Percentiles rank a stretch among this genome's conserved stretches.
Conservation (phyloP, 352 stramenopile genomes). For the Blastocystis sp. region DNA sequence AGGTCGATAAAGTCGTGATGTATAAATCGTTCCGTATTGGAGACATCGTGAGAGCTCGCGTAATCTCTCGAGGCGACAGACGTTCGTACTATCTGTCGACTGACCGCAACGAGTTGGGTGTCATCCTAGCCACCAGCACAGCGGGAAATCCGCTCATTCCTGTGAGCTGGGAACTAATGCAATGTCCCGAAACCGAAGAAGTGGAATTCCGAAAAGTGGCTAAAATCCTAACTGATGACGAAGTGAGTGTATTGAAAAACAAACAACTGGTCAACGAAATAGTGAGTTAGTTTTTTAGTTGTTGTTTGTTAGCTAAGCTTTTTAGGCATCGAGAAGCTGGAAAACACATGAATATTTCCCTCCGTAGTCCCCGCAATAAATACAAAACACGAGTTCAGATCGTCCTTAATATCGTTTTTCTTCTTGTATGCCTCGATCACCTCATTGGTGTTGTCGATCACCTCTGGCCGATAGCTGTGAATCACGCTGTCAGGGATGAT, state of each 20-base stretch:
- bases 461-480: conserved; percentile 5
- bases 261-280: conserved; percentile 25
- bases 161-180: conserved; percentile 58
- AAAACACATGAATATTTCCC: conserved; percentile 56
- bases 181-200: conserved; percentile 33
- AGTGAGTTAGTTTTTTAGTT: conserved; percentile 27
- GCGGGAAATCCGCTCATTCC: conserved; percentile 41
- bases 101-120: conserved; percentile 39
- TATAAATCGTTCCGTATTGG: conserved; percentile 60
- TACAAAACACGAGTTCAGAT: conserved; percentile 16
- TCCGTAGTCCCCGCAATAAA: conserved; percentile 52
- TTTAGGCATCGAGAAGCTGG: conserved; percentile 28
- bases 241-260: conserved; percentile 43
- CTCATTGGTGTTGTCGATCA: not conserved
- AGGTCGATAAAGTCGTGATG: conserved; percentile 57
- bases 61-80: conserved; percentile 35
- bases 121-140: conserved; percentile 43
- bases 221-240: conserved; percentile 41
- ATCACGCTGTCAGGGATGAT: conserved; percentile 20
- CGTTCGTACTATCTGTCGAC: conserved; percentile 61
- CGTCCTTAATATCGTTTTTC: conserved; percentile 3
- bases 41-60: conserved; percentile 41
- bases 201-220: conserved; percentile 57
- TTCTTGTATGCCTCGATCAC: not conserved
- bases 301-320: not conserved